These are phyloP conservation scores for Fusarium sp. DNA, from an alignment of 2,329 filamentous ascomycete species.

Conservation along the genomic window DNA sequence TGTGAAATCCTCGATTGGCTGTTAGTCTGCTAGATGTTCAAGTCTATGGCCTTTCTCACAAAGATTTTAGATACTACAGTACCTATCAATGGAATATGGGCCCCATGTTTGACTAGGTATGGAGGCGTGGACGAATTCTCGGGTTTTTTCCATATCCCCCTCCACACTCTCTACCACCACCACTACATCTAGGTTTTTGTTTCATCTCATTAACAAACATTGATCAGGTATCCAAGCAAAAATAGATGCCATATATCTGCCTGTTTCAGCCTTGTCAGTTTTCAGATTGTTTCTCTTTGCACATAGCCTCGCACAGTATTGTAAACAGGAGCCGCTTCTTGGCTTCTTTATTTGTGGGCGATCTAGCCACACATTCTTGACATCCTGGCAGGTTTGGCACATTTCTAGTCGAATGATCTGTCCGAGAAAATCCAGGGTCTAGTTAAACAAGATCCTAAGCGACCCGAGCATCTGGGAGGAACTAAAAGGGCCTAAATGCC, in stretches of 20 bases:
- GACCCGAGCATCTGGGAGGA: constrained; percentile 52
- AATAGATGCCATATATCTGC: not conserved
- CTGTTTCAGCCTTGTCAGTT: constrained; percentile 4
- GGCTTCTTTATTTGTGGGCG: constrained; percentile 17
- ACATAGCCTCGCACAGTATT: constrained; percentile 10
- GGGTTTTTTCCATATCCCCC: too few relatives aligned
- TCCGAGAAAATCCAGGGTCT: constrained; percentile 44
- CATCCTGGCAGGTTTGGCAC: constrained; percentile 37
- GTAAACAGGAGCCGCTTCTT: constrained; percentile 20
- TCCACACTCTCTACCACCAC: not conserved
- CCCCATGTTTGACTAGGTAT: not conserved
- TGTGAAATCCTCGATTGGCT: not conserved
- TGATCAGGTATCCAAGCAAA: not conserved
- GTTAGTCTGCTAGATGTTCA: not conserved
- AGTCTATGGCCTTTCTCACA: not conserved
- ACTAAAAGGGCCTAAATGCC: constrained; percentile 50
- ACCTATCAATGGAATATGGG: too few relatives aligned
- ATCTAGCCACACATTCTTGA: constrained; percentile 24
- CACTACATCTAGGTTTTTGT: not conserved
- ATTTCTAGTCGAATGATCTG: constrained; percentile 41
- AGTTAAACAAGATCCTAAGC: constrained; percentile 50
- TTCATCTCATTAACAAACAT: not conserved
- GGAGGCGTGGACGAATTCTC: too few relatives aligned
- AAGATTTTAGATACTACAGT: not conserved
- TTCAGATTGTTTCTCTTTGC: not conserved